Conservation (phyloP, 202 grass and related monocot species). For the Schoenoplectus triqueter region DNA sequence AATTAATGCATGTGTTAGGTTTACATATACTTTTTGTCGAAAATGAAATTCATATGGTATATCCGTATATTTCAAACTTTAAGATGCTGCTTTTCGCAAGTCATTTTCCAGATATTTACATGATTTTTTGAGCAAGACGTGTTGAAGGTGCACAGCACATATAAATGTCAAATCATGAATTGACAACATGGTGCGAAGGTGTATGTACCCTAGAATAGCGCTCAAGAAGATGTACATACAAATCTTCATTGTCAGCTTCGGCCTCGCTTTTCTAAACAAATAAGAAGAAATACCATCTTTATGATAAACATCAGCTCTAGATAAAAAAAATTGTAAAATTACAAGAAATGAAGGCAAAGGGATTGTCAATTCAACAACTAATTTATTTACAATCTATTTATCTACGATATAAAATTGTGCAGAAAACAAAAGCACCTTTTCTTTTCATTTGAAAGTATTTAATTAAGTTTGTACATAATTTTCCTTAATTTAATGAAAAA, state of each 20-base stretch:
- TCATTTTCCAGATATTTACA: background rate
- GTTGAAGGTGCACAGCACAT: background rate
- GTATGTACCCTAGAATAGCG: constrained; percentile 65
- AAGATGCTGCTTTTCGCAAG: background rate
- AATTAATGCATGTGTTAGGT: background rate
- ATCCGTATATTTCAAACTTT: background rate
- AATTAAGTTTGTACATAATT: no score
- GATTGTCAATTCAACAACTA: no score
- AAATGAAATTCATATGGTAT: background rate
- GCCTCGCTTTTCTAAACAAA: constrained; percentile 32
- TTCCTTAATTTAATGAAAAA: no score
- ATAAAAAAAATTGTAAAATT: constrained; percentile 4
- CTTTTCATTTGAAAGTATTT: background rate
- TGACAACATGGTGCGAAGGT: background rate
- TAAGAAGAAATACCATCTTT: constrained; percentile 16
- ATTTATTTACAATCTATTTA: background rate
- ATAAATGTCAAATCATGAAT: background rate
- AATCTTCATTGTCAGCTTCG: constrained; percentile 65
- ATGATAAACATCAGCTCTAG: constrained; percentile 14
- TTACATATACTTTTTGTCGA: background rate
- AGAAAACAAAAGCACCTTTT: background rate
- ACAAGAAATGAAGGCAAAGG: background rate
- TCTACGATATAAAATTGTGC: background rate
- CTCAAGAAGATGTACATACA: constrained; percentile 67
- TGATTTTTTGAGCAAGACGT: background rate